Evolutionary conservation across 2,329 filamentous ascomycete genomes (phyloP), one percentile per base, ranked within the genome.

Genomic region (Penicillium palitans): DNA sequence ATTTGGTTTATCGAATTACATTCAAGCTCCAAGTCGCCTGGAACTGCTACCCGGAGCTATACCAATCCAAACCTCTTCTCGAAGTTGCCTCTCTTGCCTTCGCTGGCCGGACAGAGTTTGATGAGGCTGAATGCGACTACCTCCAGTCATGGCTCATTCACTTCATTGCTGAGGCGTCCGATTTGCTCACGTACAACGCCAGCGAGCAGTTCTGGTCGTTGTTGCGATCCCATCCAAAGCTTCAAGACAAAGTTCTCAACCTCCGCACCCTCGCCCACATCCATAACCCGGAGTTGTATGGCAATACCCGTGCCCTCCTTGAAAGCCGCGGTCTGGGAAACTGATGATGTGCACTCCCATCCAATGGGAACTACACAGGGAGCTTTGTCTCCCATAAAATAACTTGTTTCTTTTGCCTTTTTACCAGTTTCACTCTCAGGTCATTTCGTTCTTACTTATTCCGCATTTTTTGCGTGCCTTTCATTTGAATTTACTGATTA

Each of bases 1-100:
- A 46, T 1, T 27, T 68, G 24, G 57, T 61, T 7, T 52, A 44
- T 0, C 19, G 53, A 10, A 58, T 61, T 10, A 41, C 63, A 0
- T 29, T 55, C 24, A 68, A 68, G 35, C 55, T 68, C 1, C 65
- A 68, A 31, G 52, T 58, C 4, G 55, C 60, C 13, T 68, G 66
- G 66, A 68, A 68, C 17, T 65, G 57, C 0, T 67, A 66, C 39
- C 55, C 57, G 0, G 62, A 61, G 4, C 17, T 65, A 2, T 51
- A 33, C 12, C 64, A 65, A 17, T 52, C 63, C 21, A 42, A 46
- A 4, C 55, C 60, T 0, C 12, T 68, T 1, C 52, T 67, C 1
- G 44, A 56, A 3, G 35, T 64, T 12, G 40, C 57, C 4, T 9
- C 2, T 0, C 15, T 58, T 21, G 57, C 41, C 1, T 65, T 57